Percentiles rank a stretch among this genome's conserved stretches.
These are phyloP conservation scores for Dendrothele bispora DNA, from an alignment of 768 basidiomycete species.

Conservation along the genomic window DNA sequence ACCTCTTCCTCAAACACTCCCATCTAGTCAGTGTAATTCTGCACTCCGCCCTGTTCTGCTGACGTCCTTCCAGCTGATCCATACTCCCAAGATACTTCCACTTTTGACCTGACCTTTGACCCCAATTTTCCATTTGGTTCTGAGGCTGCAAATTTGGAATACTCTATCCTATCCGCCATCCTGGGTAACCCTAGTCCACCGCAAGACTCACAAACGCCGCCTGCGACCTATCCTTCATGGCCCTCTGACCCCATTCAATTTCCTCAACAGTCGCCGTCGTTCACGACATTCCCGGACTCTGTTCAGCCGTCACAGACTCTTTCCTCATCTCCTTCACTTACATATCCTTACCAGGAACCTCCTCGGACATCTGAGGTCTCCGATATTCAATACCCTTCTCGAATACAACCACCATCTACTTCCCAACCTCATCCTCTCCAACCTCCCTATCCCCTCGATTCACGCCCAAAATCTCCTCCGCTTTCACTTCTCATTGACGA, in stretches of 20 bases:
- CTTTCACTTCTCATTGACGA: conserved; percentile 28
- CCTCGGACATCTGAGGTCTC: conserved; percentile 34
- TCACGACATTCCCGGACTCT: conserved; percentile 4
- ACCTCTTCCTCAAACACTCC: conserved; percentile 18
- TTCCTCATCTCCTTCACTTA: conserved; percentile 21
- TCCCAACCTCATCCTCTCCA: conserved; percentile 42
- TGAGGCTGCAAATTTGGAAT: conserved; percentile 91
- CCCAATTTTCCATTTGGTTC: conserved; percentile 73
- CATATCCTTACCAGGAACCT: conserved; percentile 43
- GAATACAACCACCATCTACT: conserved; percentile 20
- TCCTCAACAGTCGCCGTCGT: conserved; percentile 29
- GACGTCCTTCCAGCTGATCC: conserved; percentile 40
- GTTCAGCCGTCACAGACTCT: neutral
- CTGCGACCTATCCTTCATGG: conserved; percentile 44
- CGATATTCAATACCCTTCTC: conserved; percentile 38
- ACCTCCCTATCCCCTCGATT: conserved; percentile 53
- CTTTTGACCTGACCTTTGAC: conserved; percentile 64
- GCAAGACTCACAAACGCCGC: conserved; percentile 39
- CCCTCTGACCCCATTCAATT: conserved; percentile 31
- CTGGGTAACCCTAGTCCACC: conserved; percentile 74
- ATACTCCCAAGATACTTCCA: conserved; percentile 54
- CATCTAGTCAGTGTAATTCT: neutral
- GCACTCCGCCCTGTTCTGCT: conserved; percentile 12
- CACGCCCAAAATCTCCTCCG: conserved; percentile 40
- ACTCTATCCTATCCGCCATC: conserved; percentile 91